phyloP scores from a whole-genome alignment of 2,329 filamentous ascomycete genomes.

The Nigrospora oryzae region DNA sequence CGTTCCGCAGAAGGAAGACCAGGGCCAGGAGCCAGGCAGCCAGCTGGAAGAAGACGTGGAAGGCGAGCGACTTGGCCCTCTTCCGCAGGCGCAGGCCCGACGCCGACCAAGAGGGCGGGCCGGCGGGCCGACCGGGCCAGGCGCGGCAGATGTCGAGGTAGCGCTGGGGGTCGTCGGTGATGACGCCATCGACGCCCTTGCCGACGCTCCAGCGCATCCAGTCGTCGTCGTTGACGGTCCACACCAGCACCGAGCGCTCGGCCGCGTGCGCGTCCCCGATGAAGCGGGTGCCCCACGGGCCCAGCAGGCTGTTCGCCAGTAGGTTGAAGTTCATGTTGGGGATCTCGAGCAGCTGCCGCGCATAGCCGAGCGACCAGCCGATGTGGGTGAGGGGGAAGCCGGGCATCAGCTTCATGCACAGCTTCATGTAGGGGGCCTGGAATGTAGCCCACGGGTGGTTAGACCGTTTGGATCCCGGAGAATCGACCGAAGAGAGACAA shows the following conservation, averaged over 20 bases:
- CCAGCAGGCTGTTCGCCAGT: constrained; percentile 58
- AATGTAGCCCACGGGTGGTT: not conserved
- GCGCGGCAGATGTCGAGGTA: constrained; percentile 53
- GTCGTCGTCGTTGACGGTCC: constrained; percentile 76
- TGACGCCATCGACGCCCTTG: constrained; percentile 65
- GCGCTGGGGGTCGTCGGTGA: constrained; percentile 72
- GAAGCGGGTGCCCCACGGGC: constrained; percentile 59
- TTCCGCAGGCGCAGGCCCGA: not conserved
- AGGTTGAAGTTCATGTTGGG: constrained; percentile 74
- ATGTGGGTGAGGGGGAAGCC: constrained; percentile 59
- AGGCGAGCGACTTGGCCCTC: not conserved
- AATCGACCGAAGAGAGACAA: not conserved
- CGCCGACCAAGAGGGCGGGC: not conserved
- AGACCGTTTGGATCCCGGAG: too few relatives aligned
- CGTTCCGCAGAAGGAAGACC: constrained; percentile 6
- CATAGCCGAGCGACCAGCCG: constrained; percentile 57
- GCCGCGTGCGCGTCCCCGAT: constrained; percentile 48
- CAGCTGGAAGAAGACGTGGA: constrained; percentile 1
- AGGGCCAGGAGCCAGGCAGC: constrained; percentile 5
- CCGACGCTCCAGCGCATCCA: constrained; percentile 77
- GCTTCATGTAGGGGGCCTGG: constrained; percentile 58
- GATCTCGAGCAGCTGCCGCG: constrained; percentile 59
- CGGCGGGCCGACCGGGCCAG: constrained; percentile 1
- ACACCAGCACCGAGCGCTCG: constrained; percentile 59
- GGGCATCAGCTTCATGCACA: constrained; percentile 54